Base-by-base conservation (phyloP, 768 basidiomycete genomes). In the Podaxis carcinomalis region DNA sequence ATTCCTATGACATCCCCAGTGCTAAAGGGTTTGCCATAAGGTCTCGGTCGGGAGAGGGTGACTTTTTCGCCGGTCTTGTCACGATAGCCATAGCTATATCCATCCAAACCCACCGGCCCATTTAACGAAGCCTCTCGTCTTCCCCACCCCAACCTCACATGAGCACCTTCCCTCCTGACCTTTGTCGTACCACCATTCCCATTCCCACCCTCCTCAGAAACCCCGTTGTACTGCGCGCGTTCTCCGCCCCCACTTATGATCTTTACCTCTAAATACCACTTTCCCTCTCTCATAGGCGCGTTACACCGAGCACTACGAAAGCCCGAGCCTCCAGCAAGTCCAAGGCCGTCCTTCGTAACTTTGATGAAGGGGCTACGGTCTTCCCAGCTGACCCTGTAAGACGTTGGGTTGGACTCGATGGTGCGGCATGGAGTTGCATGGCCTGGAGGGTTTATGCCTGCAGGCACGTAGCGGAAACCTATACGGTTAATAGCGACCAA, bases 41-140 rank as follows among this genome's bases (percentile, higher is more conserved):
- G 80, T 50, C 85, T 83, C 11, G 89, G 89, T 49, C 92, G 83
- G 1, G 95, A 92, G 9, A 95, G 75, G 1, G 90, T 88, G 46
- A 96, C 87, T 73, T 92, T 95, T 64, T 98, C 93, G 11, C 97
- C 96, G 0, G 87, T 88, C 67, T 87, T 93, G 81, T 99, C 97
- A 54, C 96, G 86, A 67, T 88, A 81, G 5, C 89, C 93, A 68
- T 98, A 98, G 63, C 88, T 89, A 72, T 98, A 98, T 2, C 90
- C 95, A 68, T 99, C 97, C 10, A 95, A 75, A 0, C 97, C 97
- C 14, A 87, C 94, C 0, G 97, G 97, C 0, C 86, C 93, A 65
- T 97, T 96, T 46, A 98, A 78, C n/a, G 91, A 87, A 5, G 94
- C 91, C 73, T 99, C 97, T 59, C 97, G 80, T 40, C 97, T 78